Conservation (phyloP, 2,329 filamentous ascomycete species). For the Fusarium agapanthi region DNA sequence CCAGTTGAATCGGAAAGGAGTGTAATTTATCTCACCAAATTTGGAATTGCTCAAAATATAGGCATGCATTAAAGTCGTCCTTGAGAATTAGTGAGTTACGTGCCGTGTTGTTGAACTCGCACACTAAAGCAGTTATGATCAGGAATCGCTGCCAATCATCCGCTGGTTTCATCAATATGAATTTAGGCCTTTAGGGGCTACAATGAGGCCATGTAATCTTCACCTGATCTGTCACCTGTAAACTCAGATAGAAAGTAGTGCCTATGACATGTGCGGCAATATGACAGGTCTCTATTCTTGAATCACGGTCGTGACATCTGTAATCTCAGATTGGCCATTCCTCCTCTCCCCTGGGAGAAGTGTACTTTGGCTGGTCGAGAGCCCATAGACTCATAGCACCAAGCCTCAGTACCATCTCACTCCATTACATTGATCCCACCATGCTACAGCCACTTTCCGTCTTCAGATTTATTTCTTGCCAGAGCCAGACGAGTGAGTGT, state of each 20-base stretch:
- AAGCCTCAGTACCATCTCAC: not conserved
- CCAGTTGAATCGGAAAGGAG: not conserved
- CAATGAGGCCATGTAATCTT: not conserved
- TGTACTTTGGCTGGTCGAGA: not conserved
- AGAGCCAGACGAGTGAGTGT: constrained; percentile 4
- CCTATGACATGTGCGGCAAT: not conserved
- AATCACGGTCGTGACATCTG: not conserved
- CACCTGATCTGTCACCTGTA: not conserved
- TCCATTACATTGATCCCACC: not conserved
- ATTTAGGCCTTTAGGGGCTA: not conserved
- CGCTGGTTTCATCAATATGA: not conserved
- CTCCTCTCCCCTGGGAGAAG: not conserved
- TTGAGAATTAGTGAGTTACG: not conserved
- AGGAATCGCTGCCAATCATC: not conserved
- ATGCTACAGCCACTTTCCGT: too few relatives aligned
- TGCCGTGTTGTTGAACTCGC: too few relatives aligned
- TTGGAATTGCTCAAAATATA: not conserved
- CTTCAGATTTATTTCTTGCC: constrained; percentile 19
- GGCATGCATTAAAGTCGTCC: not conserved
- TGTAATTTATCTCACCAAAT: too few relatives aligned
- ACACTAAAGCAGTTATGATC: not conserved
- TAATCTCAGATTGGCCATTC: not conserved
- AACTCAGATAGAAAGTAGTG: not conserved
- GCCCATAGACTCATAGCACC: constrained; percentile 22
- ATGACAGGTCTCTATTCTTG: not conserved